Evolutionary conservation across 2,329 filamentous ascomycete genomes (phyloP).

Genomic region (Sporothrix sp.): DNA sequence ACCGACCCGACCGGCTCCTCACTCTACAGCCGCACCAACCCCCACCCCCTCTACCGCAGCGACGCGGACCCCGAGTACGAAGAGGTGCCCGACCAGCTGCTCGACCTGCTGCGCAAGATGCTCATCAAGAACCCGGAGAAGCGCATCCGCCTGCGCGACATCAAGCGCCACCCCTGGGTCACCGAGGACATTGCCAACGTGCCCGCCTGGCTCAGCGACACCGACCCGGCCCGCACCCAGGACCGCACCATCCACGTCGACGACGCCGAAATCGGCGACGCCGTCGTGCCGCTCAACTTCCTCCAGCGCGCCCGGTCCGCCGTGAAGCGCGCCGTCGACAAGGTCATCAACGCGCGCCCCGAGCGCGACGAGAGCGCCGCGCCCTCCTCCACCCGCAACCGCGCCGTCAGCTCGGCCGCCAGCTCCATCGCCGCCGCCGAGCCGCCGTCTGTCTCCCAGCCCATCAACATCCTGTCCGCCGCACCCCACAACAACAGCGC

Average conservation of each 20-base stretch:
- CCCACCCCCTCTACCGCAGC: slow-evolving; percentile 55
- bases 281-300: slow-evolving; percentile 81
- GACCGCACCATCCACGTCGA: slow-evolving; percentile 88
- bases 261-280: slow-evolving; percentile 77
- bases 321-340: slow-evolving; percentile 57
- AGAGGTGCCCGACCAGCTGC: slow-evolving; percentile 67
- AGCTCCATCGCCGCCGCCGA: slow-evolving; percentile 42
- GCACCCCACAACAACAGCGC: slow-evolving; percentile 20
- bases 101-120: slow-evolving; percentile 69
- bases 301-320: slow-evolving; percentile 76
- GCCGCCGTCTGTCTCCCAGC: slow-evolving; percentile 25
- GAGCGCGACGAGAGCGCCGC: slow-evolving; percentile 45
- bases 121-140: slow-evolving; percentile 82
- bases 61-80: slow-evolving; percentile 78
- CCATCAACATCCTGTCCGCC: slow-evolving; percentile 32
- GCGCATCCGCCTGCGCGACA: slow-evolving; percentile 80
- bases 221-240: slow-evolving; percentile 69
- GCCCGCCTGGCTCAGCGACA: slow-evolving; percentile 82
- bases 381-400: slow-evolving; percentile 32
- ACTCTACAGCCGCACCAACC: slow-evolving; percentile 47
- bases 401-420: slow-evolving; percentile 52
- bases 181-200: slow-evolving; percentile 66
- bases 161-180: slow-evolving; percentile 92
- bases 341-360: slow-evolving; percentile 51
- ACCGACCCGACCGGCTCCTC: slow-evolving; percentile 46